Evolutionary conservation across 768 basidiomycete species (phyloP).

Genomic region (Termitomyces sp.): DNA sequence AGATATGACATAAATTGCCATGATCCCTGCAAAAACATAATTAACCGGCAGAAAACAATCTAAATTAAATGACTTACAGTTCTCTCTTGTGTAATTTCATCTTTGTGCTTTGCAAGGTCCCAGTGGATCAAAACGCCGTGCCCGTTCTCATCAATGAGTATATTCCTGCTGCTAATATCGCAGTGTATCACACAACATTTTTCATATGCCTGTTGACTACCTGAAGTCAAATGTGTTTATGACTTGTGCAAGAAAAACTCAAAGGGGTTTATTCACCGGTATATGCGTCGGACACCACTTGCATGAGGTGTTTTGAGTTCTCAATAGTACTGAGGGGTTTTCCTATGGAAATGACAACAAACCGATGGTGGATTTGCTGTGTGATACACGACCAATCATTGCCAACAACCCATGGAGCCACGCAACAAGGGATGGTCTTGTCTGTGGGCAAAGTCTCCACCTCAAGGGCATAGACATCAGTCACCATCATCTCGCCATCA

Average conservation of each 20-base stretch:
- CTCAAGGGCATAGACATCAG: constrained; percentile 4
- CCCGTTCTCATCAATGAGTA: background rate
- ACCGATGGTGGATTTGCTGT: background rate
- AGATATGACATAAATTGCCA: no score
- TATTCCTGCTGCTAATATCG: background rate
- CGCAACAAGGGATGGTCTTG: background rate
- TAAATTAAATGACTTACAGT: background rate
- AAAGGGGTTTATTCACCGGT: background rate
- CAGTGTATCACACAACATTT: background rate
- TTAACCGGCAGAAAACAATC: background rate
- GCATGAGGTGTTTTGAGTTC: background rate
- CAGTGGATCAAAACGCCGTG: background rate
- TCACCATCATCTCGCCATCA: constrained; percentile 12
- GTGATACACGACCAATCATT: background rate
- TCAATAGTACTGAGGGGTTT: background rate
- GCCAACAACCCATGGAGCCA: no score
- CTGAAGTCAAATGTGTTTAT: background rate
- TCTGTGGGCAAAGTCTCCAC: background rate
- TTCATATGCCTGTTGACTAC: background rate
- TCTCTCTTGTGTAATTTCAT: background rate
- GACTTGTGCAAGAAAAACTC: background rate
- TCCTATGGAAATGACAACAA: background rate
- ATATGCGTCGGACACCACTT: background rate
- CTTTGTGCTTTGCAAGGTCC: background rate
- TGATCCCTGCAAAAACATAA: background rate